Conservation (phyloP, 257 asterid genomes). For the Sherardia arvensis region DNA sequence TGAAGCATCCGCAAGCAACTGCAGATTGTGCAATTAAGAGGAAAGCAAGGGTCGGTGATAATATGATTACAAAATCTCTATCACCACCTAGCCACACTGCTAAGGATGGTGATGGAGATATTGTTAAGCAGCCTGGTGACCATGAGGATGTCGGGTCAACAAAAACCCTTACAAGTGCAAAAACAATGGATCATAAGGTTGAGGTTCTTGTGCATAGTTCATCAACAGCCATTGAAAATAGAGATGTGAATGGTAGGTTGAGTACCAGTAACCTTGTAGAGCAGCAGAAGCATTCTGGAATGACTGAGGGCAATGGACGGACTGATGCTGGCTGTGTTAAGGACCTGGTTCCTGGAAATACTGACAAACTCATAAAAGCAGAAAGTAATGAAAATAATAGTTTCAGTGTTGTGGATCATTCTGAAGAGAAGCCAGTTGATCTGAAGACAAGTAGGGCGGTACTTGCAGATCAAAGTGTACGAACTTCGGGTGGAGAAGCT, state of each 20-base stretch:
- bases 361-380: conserved; percentile 15
- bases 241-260: conserved; percentile 20
- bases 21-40: conserved; percentile 20
- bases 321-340: conserved; percentile 14
- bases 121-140: conserved; percentile 15
- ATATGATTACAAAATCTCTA: conserved; percentile 16
- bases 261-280: conserved; percentile 1
- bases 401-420: conserved; percentile 9
- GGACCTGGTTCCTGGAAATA: conserved; percentile 17
- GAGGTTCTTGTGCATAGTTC: conserved; percentile 17
- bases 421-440: conserved; percentile 16
- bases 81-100: conserved; percentile 17
- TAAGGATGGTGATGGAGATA: conserved; percentile 21
- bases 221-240: conserved; percentile 15
- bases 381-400: conserved; percentile 19
- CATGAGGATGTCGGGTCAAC: conserved; percentile 21
- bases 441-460: conserved; percentile 10
- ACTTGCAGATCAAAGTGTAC: conserved; percentile 17
- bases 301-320: conserved; percentile 14
- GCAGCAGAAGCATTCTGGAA: conserved; percentile 18
- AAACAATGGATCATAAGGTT: conserved; percentile 18
- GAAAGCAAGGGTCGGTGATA: conserved; percentile 27
- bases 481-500: conserved; percentile 10
- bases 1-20: conserved; percentile 22
- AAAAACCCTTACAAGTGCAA: conserved; percentile 8